Conservation (phyloP, 2,329 filamentous ascomycete genomes). For the Hypoxylon sp. region DNA sequence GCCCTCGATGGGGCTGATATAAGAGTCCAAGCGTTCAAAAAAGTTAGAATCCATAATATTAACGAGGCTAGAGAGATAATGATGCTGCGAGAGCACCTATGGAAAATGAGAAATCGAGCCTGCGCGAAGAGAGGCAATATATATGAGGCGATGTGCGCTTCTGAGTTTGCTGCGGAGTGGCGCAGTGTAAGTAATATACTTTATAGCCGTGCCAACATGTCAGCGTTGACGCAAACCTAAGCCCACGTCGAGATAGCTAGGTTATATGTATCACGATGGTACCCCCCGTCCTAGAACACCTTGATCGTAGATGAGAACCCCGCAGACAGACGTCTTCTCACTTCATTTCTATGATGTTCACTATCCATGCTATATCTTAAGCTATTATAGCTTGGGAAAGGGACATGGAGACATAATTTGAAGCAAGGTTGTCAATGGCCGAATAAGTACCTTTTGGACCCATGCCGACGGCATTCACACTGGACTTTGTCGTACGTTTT, state of each 20-base stretch:
- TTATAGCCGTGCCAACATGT: not conserved
- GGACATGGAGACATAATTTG: not conserved
- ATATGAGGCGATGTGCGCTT: not conserved
- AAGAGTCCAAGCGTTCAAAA: not conserved
- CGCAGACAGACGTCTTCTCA: not conserved
- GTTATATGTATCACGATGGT: not conserved
- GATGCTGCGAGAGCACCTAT: not conserved
- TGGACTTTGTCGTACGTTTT: too few relatives aligned
- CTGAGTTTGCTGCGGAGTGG: not conserved
- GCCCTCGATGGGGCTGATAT: not conserved
- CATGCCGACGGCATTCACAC: too few relatives aligned
- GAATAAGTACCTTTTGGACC: not conserved
- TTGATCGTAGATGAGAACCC: not conserved
- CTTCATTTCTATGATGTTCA: not conserved
- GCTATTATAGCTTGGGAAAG: not conserved
- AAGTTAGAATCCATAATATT: slow-evolving; percentile 5
- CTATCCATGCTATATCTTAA: not conserved
- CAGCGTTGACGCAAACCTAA: not conserved
- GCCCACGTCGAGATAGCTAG: not conserved
- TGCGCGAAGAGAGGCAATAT: not conserved
- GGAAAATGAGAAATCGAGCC: not conserved
- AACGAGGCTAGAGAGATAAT: not conserved
- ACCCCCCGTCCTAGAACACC: not conserved
- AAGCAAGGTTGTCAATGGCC: not conserved
- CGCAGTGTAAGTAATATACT: too few relatives aligned